Conservation (phyloP, 2,329 filamentous ascomycete species). For the Xylariaceae sp. region DNA sequence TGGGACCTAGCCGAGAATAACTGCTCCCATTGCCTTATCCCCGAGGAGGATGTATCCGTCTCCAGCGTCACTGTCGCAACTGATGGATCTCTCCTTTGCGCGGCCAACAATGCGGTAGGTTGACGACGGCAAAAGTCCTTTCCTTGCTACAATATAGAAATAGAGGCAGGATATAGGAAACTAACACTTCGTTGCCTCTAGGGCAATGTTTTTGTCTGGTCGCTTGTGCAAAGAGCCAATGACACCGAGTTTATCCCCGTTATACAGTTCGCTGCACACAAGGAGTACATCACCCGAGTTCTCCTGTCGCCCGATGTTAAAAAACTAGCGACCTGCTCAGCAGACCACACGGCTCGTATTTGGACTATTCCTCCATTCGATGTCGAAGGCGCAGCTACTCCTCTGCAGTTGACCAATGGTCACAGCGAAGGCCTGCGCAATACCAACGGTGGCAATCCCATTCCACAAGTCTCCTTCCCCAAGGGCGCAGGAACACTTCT, state of each 20-base stretch:
- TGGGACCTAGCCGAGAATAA: conserved; percentile 98
- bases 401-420: conserved; percentile 7
- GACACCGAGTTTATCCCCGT: conserved; percentile 79
- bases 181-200: conserved; percentile 33
- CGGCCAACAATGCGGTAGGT: conserved; percentile 80
- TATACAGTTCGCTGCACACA: conserved; percentile 84
- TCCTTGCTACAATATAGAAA: neutral
- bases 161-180: neutral
- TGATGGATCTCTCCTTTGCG: conserved; percentile 86
- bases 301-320: conserved; percentile 90
- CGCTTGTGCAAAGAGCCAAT: conserved; percentile 77
- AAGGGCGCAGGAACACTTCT: conserved; percentile 18
- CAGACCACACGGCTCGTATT: conserved; percentile 90
- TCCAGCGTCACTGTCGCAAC: conserved; percentile 93
- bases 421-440: neutral
- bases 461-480: neutral
- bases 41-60: conserved; percentile 90
- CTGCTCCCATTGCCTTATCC: conserved; percentile 92
- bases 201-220: conserved; percentile 98
- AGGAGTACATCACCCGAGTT: conserved; percentile 87
- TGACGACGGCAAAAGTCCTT: neutral
- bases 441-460: conserved; percentile 11
- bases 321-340: conserved; percentile 87
- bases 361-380: conserved; percentile 51
- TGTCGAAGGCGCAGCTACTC: conserved; percentile 9